Percentiles rank a stretch among this genome's conserved stretches.
phyloP scores from a whole-genome alignment of 2,329 filamentous ascomycete species.

The Fusarium anguioides region DNA sequence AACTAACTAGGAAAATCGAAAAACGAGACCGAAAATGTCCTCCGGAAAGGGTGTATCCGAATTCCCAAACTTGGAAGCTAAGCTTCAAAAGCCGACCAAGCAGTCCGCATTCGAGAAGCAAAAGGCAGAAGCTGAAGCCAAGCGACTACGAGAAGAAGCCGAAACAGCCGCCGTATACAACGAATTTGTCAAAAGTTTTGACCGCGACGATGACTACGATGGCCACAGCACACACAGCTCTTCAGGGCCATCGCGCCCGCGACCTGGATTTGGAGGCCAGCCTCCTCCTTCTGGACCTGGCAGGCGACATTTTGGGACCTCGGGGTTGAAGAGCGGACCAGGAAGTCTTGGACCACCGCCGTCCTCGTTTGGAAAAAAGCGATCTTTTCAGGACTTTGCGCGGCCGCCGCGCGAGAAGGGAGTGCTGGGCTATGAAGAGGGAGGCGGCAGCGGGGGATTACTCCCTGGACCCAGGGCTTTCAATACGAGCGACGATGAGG shows the following conservation, averaged over 20 bases:
- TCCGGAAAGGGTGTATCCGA: conserved; percentile 60
- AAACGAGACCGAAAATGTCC: conserved; percentile 54
- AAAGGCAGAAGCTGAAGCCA: conserved; percentile 89
- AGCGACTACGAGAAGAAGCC: conserved; percentile 83
- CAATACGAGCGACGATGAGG: conserved; percentile 72
- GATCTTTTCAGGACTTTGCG: conserved; percentile 59
- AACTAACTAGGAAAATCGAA: not conserved
- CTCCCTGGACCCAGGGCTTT: conserved; percentile 77
- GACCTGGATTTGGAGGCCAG: conserved; percentile 45
- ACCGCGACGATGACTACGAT: conserved; percentile 65
- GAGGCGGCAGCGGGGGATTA: conserved; percentile 51
- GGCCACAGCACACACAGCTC: conserved; percentile 17
- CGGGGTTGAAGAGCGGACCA: conserved; percentile 67
- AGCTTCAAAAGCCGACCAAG: conserved; percentile 82
- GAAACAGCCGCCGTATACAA: conserved; percentile 89
- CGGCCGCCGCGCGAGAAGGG: conserved; percentile 47
- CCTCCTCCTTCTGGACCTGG: conserved; percentile 43
- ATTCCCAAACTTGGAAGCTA: conserved; percentile 80
- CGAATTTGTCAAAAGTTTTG: conserved; percentile 86
- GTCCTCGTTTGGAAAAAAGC: conserved; percentile 63
- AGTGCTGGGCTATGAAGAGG: conserved; percentile 53
- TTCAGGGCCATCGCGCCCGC: conserved; percentile 36
- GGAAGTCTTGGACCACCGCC: conserved; percentile 69
- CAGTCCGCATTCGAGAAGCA: conserved; percentile 90
- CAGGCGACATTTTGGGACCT: conserved; percentile 75